These are phyloP conservation scores for Blyttiomyces sp. DNA, from an alignment of 371 early-diverging fungal genomes.

Conservation along the genomic window DNA sequence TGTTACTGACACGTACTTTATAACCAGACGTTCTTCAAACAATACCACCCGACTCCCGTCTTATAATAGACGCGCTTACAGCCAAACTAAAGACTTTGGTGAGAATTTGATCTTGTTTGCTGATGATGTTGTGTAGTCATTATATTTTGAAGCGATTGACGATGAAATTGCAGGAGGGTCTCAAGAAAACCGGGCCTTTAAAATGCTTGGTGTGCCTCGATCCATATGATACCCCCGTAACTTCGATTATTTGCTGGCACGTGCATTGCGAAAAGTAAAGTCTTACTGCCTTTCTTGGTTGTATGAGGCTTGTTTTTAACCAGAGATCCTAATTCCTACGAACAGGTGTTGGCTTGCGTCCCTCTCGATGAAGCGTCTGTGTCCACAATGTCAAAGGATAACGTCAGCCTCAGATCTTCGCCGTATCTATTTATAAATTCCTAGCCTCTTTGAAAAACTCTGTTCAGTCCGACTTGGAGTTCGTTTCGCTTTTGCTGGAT, in stretches of 20 bases:
- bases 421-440: constrained; percentile 78
- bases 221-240: constrained; percentile 66
- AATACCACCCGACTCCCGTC: constrained; percentile 46
- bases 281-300: not conserved
- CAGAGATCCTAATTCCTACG: not conserved
- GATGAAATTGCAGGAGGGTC: too few species aligned
- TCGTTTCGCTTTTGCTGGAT: too few species aligned
- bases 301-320: not conserved
- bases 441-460: too few species aligned
- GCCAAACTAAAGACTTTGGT: constrained; percentile 65
- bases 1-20: not conserved
- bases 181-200: too few species aligned
- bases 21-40: not conserved
- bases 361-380: constrained; percentile 80
- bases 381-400: constrained; percentile 89
- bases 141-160: too few species aligned
- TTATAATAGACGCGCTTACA: constrained; percentile 76
- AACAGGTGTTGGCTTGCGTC: constrained; percentile 76
- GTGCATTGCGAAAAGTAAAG: constrained; percentile 78
- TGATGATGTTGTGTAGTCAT: too few species aligned
- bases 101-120: too few species aligned
- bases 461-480: too few species aligned
- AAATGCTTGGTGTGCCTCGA: constrained; percentile 84
- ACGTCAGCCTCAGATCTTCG: constrained; percentile 81
- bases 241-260: constrained; percentile 89